Evolutionary conservation across 2,329 filamentous ascomycete species (phyloP), one percentile per base, ranked within the genome.

Genomic region (Sarocladiaceae sp.): DNA sequence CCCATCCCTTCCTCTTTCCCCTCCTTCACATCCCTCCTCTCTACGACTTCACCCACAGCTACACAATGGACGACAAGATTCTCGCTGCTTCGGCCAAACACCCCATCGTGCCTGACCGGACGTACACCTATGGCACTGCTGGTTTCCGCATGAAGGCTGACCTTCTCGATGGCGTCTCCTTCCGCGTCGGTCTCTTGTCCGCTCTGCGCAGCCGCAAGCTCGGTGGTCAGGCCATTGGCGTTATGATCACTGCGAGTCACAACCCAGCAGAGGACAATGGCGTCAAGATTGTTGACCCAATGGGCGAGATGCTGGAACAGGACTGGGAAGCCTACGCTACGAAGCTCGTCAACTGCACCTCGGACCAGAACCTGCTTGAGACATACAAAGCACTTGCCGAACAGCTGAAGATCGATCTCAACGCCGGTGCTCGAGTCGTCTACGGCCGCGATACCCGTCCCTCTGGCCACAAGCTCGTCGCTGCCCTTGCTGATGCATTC

Each of bases 231-330:
- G 85, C 88, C 56, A 95, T 98, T 59, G 93, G 93, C 59, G 84
- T 98, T 54, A 95, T 95, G 89, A 86, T 95, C 64, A 95, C 89
- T 33, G 89, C 89, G 50, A 94, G 87, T 58, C 89, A 95, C 73
- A 95, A 95, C 67, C 87, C 87, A 15, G 84, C 89, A 26, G 76
- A 80, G 55, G 89, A 95, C 67, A 95, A 95, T 64, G 89, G 89
- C 43, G 85, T 95, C 63, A 95, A 95, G 76, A 80, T 98, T 54
- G 88, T 98, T 51, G 93, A 98, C 65, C 93, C 93, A 11, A 85
- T 95, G 83, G 91, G 93, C 52, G 93, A 97, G 65, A 97, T 97
- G 93, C 77, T 95, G 41, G 88, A 94, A 78, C 83, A 90, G 64
- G 86, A 91, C 49, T 98, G 93, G 93, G 93, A 98, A 69, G 72